Evolutionary conservation across 306 rosid species (phyloP).

Genomic region (Oemleria cerasiformis): DNA sequence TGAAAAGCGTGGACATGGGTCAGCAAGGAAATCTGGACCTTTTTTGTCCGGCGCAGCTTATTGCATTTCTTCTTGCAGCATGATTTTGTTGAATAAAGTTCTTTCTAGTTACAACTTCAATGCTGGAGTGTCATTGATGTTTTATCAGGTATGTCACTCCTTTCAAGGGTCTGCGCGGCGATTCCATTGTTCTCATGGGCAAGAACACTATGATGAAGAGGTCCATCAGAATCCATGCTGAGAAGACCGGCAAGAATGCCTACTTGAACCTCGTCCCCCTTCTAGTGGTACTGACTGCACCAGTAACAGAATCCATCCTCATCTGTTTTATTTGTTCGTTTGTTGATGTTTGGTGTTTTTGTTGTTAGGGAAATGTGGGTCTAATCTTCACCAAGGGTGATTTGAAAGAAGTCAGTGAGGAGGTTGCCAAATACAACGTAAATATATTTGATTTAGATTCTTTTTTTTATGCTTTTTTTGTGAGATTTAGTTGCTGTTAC

Average conservation of each 20-base stretch:
- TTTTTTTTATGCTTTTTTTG: not conserved
- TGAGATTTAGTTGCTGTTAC: not conserved
- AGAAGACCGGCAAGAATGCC: constrained; percentile 60
- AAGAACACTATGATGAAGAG: too few relatives aligned
- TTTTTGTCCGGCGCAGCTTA: too few relatives aligned
- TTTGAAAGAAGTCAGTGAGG: constrained; percentile 94
- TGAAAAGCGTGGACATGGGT: too few relatives aligned
- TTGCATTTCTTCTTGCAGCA: too few relatives aligned
- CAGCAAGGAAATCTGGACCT: too few relatives aligned
- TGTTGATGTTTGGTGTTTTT: not conserved
- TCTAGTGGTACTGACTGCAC: constrained; percentile 43
- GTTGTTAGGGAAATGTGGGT: constrained; percentile 74
- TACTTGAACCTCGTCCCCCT: constrained; percentile 78
- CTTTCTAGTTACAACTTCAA: too few relatives aligned
- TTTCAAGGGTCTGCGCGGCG: too few relatives aligned
- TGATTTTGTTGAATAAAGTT: too few relatives aligned
- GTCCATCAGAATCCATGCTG: constrained; percentile 59
- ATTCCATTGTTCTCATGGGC: too few relatives aligned
- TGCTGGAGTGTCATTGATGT: too few relatives aligned
- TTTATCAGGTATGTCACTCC: too few relatives aligned
- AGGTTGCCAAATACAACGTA: constrained; percentile 94
- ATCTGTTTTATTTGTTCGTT: accelerated
- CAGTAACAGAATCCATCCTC: not conserved
- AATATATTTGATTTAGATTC: not conserved
- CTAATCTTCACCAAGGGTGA: constrained; percentile 90